phyloP scores from a whole-genome alignment of 768 basidiomycete genomes.

The Rhodotorula graminis region DNA sequence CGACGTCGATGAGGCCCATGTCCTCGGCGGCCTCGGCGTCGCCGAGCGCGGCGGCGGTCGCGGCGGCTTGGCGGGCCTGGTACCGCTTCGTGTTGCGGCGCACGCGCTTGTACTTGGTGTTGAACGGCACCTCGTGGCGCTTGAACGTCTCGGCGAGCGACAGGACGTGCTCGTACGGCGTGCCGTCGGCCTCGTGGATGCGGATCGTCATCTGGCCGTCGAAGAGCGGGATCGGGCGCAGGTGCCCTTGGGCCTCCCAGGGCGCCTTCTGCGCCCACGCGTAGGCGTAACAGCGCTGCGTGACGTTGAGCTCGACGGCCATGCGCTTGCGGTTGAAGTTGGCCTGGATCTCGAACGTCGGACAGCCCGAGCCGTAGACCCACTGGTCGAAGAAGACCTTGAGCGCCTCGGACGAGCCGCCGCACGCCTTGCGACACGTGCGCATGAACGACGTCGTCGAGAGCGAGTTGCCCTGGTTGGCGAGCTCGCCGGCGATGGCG shows the following conservation, averaged over 20 bases:
- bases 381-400: constrained; percentile 95
- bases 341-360: constrained; percentile 79
- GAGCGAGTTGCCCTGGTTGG: constrained; percentile 59
- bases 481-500: constrained; percentile 82
- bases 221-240: constrained; percentile 71
- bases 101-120: constrained; percentile 96
- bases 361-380: constrained; percentile 97
- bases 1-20: constrained; percentile 89
- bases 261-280: constrained; percentile 34
- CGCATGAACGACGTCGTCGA: constrained; percentile 86
- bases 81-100: constrained; percentile 93
- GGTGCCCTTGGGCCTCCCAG: constrained; percentile 38
- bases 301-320: constrained; percentile 92
- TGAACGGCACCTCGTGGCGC: constrained; percentile 96
- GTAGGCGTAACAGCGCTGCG: constrained; percentile 73
- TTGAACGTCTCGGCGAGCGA: constrained; percentile 83
- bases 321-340: constrained; percentile 96
- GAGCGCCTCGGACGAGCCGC: constrained; percentile 61
- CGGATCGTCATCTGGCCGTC: constrained; percentile 99
- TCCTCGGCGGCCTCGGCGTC: constrained; percentile 80
- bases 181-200: constrained; percentile 97
- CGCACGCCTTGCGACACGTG: constrained; percentile 87
- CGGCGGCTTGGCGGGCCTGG: constrained; percentile 83
- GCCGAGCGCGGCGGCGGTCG: constrained; percentile 70
- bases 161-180: constrained; percentile 95